These are phyloP conservation scores for Aurantiochytrium sp. DNA, from an alignment of 108 stramenopile species.

Conservation along the genomic window DNA sequence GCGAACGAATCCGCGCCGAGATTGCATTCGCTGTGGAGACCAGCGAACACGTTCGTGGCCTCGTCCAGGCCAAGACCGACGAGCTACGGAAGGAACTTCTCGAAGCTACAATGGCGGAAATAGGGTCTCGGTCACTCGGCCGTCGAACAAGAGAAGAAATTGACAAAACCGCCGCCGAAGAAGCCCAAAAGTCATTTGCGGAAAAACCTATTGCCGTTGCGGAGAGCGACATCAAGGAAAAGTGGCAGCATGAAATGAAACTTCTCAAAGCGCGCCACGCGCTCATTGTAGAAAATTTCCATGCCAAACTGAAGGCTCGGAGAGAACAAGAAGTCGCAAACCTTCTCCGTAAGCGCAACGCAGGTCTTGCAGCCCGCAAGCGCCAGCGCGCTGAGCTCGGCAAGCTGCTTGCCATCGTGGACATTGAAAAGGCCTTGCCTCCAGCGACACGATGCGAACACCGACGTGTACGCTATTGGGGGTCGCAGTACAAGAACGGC, in stretches of 20 bases:
- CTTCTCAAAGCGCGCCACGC: not conserved
- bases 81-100: not conserved
- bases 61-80: not conserved
- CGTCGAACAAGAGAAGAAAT: not conserved
- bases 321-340: not conserved
- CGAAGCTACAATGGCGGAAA: not conserved
- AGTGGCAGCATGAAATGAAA: not conserved
- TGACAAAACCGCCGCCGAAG: not conserved
- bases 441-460: not conserved
- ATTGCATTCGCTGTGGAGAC: not conserved
- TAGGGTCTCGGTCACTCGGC: not conserved
- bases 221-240: not conserved
- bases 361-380: too few species aligned
- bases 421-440: not conserved
- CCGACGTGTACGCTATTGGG: not conserved
- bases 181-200: not conserved
- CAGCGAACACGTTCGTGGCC: not conserved
- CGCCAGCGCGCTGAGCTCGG: not conserved
- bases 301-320: not conserved
- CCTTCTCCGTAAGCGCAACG: not conserved
- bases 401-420: not conserved
- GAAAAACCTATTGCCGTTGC: not conserved
- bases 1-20: not conserved
- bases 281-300: not conserved
- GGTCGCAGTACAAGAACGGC: not conserved